Evolutionary conservation across 257 asterid species (phyloP), one percentile per base, ranked within the genome.

Genomic region (Solanum appendiculatum): DNA sequence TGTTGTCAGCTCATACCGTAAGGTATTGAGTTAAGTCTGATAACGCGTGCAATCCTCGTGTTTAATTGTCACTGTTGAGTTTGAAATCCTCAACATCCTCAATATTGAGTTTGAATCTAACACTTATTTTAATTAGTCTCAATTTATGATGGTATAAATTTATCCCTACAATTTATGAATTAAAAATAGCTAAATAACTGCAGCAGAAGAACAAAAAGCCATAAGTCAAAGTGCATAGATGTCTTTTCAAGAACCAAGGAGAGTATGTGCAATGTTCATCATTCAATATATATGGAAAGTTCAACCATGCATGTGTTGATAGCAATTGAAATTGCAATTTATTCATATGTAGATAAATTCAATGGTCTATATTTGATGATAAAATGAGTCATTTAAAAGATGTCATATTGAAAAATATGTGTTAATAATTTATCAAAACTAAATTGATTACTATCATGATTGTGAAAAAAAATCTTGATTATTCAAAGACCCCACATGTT

Each of bases 401-500:
- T 40, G 21, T 44, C 3, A 9, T 44, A 44, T 46, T 80, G 29
- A 80, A 13, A 37, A 78, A 44, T 44, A 29, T 46, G 25, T 27
- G 27, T 29, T 27, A 29, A 9, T 16, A 46, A 80, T 44, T 44
- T 34, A 31, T n/a, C 85, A 27, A 46, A 44, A 27, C 39, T 27
- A 46, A 44, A 29, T 15, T 46, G 40, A 63, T 29, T 7, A 27
- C 39, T 15, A 18, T 10, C 58, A 3, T 80, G 84, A 80, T 46
- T 21, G n/a, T 46, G 39, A 18, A 16, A 14, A 7, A 58, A 12
- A 23, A 9, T 33, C 56, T 6, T 27, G 2, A 27, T n/a, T 11
- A 39, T 84, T 84, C 87, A 74, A 84, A 54, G 69, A 33, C 9
- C 58, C 31, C 89, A 83, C 89, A 31, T 87, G 89, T 15, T 72